Evolutionary conservation across 2,329 filamentous ascomycete genomes (phyloP).

Genomic region (Bisporella sp.): DNA sequence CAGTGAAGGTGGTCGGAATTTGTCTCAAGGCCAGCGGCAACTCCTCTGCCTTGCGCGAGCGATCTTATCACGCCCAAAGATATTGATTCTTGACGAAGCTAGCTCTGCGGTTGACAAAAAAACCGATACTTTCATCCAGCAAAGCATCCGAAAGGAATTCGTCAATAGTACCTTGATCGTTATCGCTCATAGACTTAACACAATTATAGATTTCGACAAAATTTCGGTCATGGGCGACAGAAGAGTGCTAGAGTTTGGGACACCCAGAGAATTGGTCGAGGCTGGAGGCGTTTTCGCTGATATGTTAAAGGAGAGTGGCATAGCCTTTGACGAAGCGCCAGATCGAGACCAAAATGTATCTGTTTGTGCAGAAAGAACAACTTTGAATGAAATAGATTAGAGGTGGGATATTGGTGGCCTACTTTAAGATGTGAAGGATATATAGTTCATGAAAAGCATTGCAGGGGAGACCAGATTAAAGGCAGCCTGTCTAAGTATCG

Average conservation of each 20-base stretch:
- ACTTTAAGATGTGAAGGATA: no score
- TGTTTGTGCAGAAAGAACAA: no score
- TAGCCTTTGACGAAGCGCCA: no score
- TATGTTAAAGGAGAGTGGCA: conserved; percentile 15
- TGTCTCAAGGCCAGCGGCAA: conserved; percentile 74
- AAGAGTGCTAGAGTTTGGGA: conserved; percentile 57
- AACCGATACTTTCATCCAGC: conserved; percentile 66
- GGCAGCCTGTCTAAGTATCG: no score
- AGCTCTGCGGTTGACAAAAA: conserved; percentile 69
- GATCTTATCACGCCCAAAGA: conserved; percentile 73
- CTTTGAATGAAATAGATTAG: no score
- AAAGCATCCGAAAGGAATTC: conserved; percentile 66
- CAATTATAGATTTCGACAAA: conserved; percentile 67
- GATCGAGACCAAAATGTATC: no score
- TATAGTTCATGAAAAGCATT: no score
- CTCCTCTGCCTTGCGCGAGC: conserved; percentile 86
- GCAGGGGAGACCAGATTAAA: no score
- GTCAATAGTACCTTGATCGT: conserved; percentile 61
- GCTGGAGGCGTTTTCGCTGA: conserved; percentile 14
- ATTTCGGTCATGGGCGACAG: conserved; percentile 66
- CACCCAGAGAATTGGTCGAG: conserved; percentile 46
- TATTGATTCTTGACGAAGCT: conserved; percentile 93
- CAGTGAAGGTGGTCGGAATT: conserved; percentile 52
- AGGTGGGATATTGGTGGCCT: no score
- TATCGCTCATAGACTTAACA: conserved; percentile 68